Evolutionary conservation across 306 rosid species (phyloP), one percentile per base, ranked within the genome.

Genomic region (Cucumis sativus): DNA sequence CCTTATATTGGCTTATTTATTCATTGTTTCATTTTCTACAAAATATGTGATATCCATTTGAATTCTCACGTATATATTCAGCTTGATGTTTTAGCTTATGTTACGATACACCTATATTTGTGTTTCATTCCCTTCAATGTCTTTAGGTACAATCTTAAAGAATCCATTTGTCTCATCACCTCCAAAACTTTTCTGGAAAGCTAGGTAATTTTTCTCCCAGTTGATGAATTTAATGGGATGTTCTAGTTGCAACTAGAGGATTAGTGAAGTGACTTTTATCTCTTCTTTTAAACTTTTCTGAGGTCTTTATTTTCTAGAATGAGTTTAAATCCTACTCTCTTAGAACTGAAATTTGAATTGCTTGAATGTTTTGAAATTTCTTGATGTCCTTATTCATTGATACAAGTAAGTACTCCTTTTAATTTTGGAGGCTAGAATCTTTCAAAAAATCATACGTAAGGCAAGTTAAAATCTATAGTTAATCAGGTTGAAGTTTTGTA

Each of bases 121-220:
- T 39, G 17, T 40, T 39, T 62, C 20, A 64, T 17, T 39, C 7
- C 16, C 11, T 18, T 63, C 51, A 76, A 63, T 33, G 8, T 76
- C 52, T n/a, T 51, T 82, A 93, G 97, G 92, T 94, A 88, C 82
- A 83, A 74, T 41, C 86, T 94, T 60, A 94, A 91, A 80, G 75
- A 83, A 7, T 89, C 98, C 62, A 52, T 28, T 90, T 80, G 80
- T 94, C 80, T 86, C 87, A 21, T 89, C 87, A 57, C 83, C 88
- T 47, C 81, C 95, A 17, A 80, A 81, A 49, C 85, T 88, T 64
- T 81, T 88, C 77, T 85, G 86, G 78, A 91, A 88, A 77, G 82
- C 88, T 80, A 88, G 89, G 97, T 93, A 83, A 15, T 16, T 23
- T 18, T 40, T 30, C 6, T 21, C 2, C 30, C 11, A 68, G n/a